Evolutionary conservation across 208 protist species (phyloP).

Genomic region (Balamuthia mandrillaris): DNA sequence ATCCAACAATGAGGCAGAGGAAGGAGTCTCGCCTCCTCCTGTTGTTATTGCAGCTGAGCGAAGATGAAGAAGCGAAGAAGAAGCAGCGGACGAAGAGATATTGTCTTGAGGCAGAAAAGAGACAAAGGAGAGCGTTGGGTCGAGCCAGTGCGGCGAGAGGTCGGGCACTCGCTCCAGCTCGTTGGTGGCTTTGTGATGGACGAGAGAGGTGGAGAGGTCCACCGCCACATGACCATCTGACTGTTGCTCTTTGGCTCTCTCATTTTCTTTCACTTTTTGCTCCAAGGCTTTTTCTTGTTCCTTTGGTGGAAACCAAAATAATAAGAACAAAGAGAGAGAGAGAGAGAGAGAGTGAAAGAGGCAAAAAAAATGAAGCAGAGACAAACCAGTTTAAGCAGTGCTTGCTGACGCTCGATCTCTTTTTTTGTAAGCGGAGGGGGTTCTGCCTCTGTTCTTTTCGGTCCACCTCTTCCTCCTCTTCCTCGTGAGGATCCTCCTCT

Average conservation of each 20-base stretch:
- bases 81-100: background rate
- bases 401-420: conserved; percentile 23
- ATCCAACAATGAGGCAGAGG: background rate
- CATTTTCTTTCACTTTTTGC: conserved; percentile 11
- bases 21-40: too few species aligned
- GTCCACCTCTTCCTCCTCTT: too few species aligned
- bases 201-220: background rate
- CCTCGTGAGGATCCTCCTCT: too few species aligned
- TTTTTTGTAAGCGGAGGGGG: background rate
- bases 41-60: too few species aligned
- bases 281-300: conserved; percentile 17
- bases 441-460: too few species aligned
- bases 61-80: background rate
- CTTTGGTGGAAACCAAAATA: background rate
- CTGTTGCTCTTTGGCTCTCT: background rate
- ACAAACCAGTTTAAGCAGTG: conserved; percentile 4
- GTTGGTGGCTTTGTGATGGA: background rate
- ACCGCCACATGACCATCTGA: background rate
- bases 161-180: conserved; percentile 6
- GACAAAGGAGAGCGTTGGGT: background rate
- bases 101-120: conserved; percentile 39
- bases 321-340: background rate
- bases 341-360: background rate
- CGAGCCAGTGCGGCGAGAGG: conserved; percentile 35
- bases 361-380: background rate